Evolutionary conservation across 371 early-diverging fungal genomes (phyloP), one percentile per base, ranked within the genome.

Genomic region (Mortierella sp.): DNA sequence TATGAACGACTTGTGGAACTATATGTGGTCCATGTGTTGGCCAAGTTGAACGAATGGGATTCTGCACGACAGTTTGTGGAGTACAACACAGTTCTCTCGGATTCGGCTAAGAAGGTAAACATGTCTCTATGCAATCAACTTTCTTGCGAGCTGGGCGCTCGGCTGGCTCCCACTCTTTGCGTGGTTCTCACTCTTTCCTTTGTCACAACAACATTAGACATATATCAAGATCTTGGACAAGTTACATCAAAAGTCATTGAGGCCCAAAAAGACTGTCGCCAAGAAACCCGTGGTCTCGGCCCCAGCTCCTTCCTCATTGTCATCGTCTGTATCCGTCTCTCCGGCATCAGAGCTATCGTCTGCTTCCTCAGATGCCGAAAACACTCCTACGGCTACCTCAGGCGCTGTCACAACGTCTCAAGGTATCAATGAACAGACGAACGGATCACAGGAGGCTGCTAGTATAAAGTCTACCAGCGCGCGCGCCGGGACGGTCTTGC

Each of bases 1-100:
- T 85, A 83, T 62, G 85, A 83, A 56, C 71, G 81, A n/a, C 53
- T 85, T n/a, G 79, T 83, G 17, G 83, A 83, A 43, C 60, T 85
- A 12, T 85, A 85, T 49, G 39, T 82, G 43, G 54, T 85, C 27
- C 82, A 84, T 61, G 73, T 83, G 7, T 67, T 85, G n/a, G 80
- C 84, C 47, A 69, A 71, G 28, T 50, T 83, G 19, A 68, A 61
- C 27, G 84, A 83, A 24, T 82, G 79, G 79, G 74, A 67, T 43
- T 57, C 25, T 46, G 82, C 82, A 5, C 44, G 54, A 24, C 57
- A 79, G 39, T 85, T 85, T 54, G 60, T 85, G 65, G 55, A 71
- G 49, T 78, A 60, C 52, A 83, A 85, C 59, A 72, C 62, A 17
- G 58, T 79, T 24, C 62, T 83, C 27, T 54, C 67, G 13, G 73